Evolutionary conservation across 176 grass and related monocot genomes (phyloP).

Genomic region (Elaeis guineensis): DNA sequence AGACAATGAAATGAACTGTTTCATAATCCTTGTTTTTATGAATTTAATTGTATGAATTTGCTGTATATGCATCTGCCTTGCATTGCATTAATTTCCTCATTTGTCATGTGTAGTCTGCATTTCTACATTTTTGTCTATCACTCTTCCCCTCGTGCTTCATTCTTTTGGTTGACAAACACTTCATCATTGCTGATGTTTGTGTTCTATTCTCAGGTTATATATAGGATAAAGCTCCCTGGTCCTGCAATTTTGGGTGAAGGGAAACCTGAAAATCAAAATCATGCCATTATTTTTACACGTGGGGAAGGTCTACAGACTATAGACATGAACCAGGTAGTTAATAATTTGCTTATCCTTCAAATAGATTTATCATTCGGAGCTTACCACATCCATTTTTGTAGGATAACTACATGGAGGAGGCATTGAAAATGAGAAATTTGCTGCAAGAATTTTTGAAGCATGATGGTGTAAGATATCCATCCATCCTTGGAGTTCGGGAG

Average conservation of each 20-base stretch:
- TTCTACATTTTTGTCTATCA: too few species aligned
- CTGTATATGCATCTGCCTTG: too few species aligned
- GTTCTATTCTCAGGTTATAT: slow-evolving; percentile 56
- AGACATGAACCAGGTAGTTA: slow-evolving; percentile 92
- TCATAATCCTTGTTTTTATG: too few species aligned
- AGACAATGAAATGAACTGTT: too few species aligned
- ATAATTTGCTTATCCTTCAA: slow-evolving; percentile 20
- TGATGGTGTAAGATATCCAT: slow-evolving; percentile 54
- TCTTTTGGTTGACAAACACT: too few species aligned
- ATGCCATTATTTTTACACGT: slow-evolving; percentile 92
- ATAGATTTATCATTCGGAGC: slow-evolving; percentile 10
- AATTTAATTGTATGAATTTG: too few species aligned
- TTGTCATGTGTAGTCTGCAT: too few species aligned
- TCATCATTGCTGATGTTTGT: too few species aligned
- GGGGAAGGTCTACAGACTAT: slow-evolving; percentile 94
- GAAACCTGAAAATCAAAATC: slow-evolving; percentile 98
- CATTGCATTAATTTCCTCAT: too few species aligned
- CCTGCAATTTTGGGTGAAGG: slow-evolving; percentile 86
- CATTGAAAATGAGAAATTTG: slow-evolving; percentile 97
- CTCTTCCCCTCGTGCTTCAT: too few species aligned
- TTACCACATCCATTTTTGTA: slow-evolving; percentile 31
- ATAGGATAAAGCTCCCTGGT: slow-evolving; percentile 89
- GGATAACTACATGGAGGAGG: slow-evolving; percentile 98
- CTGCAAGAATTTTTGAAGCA: slow-evolving; percentile 84
- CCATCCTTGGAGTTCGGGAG: slow-evolving; percentile 93